phyloP scores from a whole-genome alignment of 208 protist species.

The Trypanosomatidae sp. region DNA sequence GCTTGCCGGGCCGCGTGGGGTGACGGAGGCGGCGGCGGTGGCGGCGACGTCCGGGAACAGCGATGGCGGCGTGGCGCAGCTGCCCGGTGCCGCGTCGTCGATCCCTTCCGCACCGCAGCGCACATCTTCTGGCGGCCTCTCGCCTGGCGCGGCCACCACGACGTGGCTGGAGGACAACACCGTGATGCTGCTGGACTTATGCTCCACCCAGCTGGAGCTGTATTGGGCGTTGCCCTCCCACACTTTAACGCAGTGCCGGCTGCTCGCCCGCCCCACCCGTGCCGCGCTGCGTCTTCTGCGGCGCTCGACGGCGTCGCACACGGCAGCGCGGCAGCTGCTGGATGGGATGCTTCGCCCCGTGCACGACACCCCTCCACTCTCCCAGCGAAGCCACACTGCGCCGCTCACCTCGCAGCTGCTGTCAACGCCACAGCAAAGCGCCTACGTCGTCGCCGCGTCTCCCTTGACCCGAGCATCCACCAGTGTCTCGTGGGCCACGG shows the following conservation, averaged over 20 bases:
- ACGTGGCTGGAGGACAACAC: constrained; percentile 33
- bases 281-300: constrained; percentile 15
- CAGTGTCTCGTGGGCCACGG: too few relatives aligned
- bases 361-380: not conserved
- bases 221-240: constrained; percentile 35
- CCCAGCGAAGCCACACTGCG: not conserved
- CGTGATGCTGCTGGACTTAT: constrained; percentile 34
- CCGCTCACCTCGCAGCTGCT: not conserved
- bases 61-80: not conserved
- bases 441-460: not conserved
- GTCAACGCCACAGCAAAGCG: not conserved
- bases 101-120: too few relatives aligned
- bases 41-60: too few relatives aligned
- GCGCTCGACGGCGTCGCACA: constrained; percentile 1
- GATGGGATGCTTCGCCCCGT: constrained; percentile 13
- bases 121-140: too few relatives aligned
- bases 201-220: constrained; percentile 34
- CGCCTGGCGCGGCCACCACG: not conserved
- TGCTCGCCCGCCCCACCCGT: constrained; percentile 13
- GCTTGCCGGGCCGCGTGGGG: constrained; percentile 27
- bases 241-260: constrained; percentile 20
- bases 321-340: constrained; percentile 14
- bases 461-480: not conserved
- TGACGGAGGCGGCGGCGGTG: too few relatives aligned
- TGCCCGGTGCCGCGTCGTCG: too few relatives aligned